These are phyloP conservation scores for Alternaria sp. DNA, from an alignment of 2,329 filamentous ascomycete species.

Conservation along the genomic window DNA sequence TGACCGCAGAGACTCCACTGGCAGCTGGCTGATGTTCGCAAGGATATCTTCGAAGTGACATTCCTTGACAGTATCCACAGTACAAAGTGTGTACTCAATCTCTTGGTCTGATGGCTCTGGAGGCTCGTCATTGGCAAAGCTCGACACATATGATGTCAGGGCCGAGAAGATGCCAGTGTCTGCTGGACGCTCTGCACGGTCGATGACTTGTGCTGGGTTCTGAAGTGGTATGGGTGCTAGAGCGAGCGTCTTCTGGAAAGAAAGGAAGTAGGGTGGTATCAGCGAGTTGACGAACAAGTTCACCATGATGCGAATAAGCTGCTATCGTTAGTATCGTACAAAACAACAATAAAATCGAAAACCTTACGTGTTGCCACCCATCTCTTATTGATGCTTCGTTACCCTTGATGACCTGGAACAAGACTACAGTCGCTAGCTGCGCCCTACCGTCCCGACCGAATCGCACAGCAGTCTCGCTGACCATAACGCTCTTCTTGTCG, in stretches of 20 bases:
- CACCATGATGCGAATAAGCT: conserved; percentile 90
- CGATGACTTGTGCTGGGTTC: conserved; percentile 89
- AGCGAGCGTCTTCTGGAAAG: conserved; percentile 68
- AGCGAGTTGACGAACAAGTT: conserved; percentile 97
- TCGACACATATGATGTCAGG: conserved; percentile 96
- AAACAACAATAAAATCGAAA: background rate
- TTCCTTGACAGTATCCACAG: conserved; percentile 90
- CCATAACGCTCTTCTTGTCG: conserved; percentile 93
- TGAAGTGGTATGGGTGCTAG: conserved; percentile 87
- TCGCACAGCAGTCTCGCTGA: conserved; percentile 95
- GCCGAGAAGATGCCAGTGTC: conserved; percentile 92
- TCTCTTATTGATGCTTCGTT: conserved; percentile 78
- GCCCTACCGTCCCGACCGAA: conserved; percentile 93
- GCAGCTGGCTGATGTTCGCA: conserved; percentile 76
- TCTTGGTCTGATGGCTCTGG: conserved; percentile 98
- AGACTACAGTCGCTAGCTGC: conserved; percentile 90
- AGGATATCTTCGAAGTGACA: conserved; percentile 86
- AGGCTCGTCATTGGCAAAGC: conserved; percentile 96
- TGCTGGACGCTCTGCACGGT: conserved; percentile 76
- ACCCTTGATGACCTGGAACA: conserved; percentile 88
- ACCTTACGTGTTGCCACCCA: conserved; percentile 78
- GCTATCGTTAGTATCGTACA: conserved; percentile 49
- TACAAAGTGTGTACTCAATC: conserved; percentile 91
- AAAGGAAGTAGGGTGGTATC: conserved; percentile 78
- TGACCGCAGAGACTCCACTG: conserved; percentile 63